Base-by-base conservation (phyloP, 2,329 filamentous ascomycete species). In the Huntiella abstrusa region DNA sequence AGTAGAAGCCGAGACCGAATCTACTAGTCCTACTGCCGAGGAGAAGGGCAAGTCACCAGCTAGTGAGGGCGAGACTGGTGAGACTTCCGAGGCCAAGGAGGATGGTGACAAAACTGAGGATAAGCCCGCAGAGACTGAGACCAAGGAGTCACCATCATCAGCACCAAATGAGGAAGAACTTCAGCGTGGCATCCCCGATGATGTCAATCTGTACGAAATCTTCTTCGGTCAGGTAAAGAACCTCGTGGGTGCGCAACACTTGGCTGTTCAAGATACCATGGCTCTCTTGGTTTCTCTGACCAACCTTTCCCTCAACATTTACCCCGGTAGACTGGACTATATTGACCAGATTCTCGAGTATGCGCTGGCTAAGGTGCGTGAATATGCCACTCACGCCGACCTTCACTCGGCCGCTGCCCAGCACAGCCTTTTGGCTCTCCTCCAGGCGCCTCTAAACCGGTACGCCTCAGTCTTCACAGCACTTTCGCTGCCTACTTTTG, bases 401-500 rank as follows among this genome's bases (percentile, higher is more conserved):
- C 68, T 98, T 22, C 91, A 96, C 62, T 88, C 87, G 3, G 74
- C 80, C 49, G 75, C 79, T 4, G 83, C 86, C 7, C 92, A 98
- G 64, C 80, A 86, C 54, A 92, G 85, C 55, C 76, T 98, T 38
- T 72, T 96, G 50, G 83, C 80, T 45, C 77, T 98, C 16, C 74
- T 98, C n/a, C 80, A 91, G 54, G 85, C 85, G 5, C 91, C 91
- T 0, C 73, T 96, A 51, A 82, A 85, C 60, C 77, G 83, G 52
- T 98, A 98, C 59, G 73, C 80, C 47, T 96, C 88, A 4, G 78
- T 96, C 37, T 98, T 98, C 58, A 98, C 91, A n/a, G 88, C 91
- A 1, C 67, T 98, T 22, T 83, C 91, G 10, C 72, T 98, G 49
- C 91, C 91, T 1, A 88, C 82, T 52, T 98, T 92, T 57, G 77